Evolutionary conservation across 208 protist genomes (phyloP), one percentile per base, ranked within the genome.

Genomic region (Acanthamoeba healyi): DNA sequence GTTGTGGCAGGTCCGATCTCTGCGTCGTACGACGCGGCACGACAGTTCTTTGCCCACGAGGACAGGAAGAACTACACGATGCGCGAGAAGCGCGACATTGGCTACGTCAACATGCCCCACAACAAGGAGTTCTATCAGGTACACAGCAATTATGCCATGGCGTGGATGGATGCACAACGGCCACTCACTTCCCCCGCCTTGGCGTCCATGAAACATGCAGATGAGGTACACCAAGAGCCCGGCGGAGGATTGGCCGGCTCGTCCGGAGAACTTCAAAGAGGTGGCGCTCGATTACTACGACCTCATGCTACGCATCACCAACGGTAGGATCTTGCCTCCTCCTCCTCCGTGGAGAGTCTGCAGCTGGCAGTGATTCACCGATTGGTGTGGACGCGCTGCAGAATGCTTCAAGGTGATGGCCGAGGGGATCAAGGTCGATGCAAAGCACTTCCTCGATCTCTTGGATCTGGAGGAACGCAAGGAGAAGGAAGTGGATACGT

Each of bases 81-180:
- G 79, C 6, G n/a, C n/a, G 44, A 87, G 9, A 9, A 51, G 79
- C 38, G 46, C 17, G 79, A 87, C 44, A 87, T 87, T 22, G 79
- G 79, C 0, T 87, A 87, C 44, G 46, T 87, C 29, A 51, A 87
- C 49, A 51, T 87, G 40, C 79, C 79, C 6, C 46, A 87, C 29
- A 87, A 61, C 79, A 87, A 87, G 32, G 79, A 87, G 79, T 87
- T 87, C 79, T 87, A 87, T 22, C 79, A 87, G 79, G 79, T 87
- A 40, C 40, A 32, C 26, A 6, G 9, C 32, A 72, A 38, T 22
- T n/a, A n/a, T n/a, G n/a, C n/a, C n/a, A n/a, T n/a, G n/a, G n/a
- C n/a, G n/a, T n/a, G n/a, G n/a, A n/a, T n/a, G n/a, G n/a, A n/a
- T n/a, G n/a, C n/a, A n/a, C n/a, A n/a, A n/a, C n/a, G n/a, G n/a